Evolutionary conservation across 495 filamentous ascomycete species (phyloP).

Genomic region (Parmelia sp.): DNA sequence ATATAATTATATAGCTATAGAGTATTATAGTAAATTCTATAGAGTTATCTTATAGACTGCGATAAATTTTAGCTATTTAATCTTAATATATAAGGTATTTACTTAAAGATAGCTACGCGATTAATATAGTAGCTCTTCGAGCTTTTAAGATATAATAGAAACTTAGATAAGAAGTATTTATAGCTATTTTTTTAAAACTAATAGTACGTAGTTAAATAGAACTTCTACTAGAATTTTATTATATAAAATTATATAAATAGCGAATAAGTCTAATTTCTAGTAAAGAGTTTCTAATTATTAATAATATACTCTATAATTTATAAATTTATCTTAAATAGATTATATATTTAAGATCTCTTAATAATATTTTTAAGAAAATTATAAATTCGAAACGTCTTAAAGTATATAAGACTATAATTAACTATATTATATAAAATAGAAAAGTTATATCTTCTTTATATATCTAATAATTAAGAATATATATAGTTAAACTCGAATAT

Average conservation of each 20-base stretch:
- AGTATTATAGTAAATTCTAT: background rate
- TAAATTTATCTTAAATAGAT: constrained; percentile 6
- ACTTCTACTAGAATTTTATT: background rate
- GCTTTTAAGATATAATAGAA: constrained; percentile 10
- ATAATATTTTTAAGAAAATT: constrained; percentile 6
- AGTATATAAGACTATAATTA: background rate
- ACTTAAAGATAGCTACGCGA: constrained; percentile 6
- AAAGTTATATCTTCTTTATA: background rate
- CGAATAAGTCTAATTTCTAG: constrained; percentile 12
- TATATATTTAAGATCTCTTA: constrained; percentile 5
- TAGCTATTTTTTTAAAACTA: constrained; percentile 13
- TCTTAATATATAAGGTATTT: background rate
- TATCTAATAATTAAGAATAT: constrained; percentile 6
- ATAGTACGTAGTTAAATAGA: background rate
- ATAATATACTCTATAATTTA: background rate
- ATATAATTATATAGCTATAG: no score
- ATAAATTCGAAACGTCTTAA: background rate
- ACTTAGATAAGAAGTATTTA: constrained; percentile 3
- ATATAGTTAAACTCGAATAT: background rate
- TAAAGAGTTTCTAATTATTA: background rate
- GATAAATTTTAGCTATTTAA: constrained; percentile 3
- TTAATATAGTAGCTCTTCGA: background rate
- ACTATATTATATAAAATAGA: background rate
- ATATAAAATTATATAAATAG: background rate
- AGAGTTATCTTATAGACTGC: constrained; percentile 13